Evolutionary conservation across 352 stramenopile genomes (phyloP), one percentile per base, ranked within the genome.

Genomic region (Blastocystis sp.): DNA sequence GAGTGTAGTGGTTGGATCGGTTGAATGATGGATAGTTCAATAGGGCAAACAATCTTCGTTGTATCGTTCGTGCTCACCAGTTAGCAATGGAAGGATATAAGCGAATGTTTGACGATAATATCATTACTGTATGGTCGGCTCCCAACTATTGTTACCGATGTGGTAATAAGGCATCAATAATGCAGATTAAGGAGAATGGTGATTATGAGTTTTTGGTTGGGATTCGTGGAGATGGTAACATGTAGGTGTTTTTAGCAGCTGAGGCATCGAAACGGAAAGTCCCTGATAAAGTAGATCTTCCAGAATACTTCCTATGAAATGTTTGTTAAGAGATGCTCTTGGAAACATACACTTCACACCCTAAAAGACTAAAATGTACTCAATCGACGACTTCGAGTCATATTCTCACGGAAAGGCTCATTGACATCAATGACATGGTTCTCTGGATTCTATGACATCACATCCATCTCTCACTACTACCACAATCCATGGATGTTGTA

Each of bases 31-130:
- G 91, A 69, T 92, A 90, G 93, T 99, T 99, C 91, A 98, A 98
- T 90, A 92, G 97, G 89, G 96, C 92, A 32, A 99, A 99, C 91
- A 93, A 96, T 89, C 93, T 99, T 66, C 91, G 95, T 90, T 91
- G 98, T 43, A 98, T 99, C 88, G 97, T 95, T 67, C 92, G 96
- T 88, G 97, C 96, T 29, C 97, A 99, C 93, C 96, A 97, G 89
- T 90, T 97, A 27, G 93, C 96, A 21, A 97, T 96, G 93, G 93
- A 97, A 88, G 94, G 94, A 61, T 96, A 95, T 90, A 93, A 96
- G 88, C 95, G 93, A 92, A 94, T 92, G 52, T 93, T 96, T 89
- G 95, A 96, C 87, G 91, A 94, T 77, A 92, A 92, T 54, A 92
- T 96, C 16, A 93, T 96, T 29, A 97, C 94, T 2, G 94, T 97